These are phyloP conservation scores for Boletus eberwhitei DNA, from an alignment of 768 basidiomycete genomes.

Conservation along the genomic window DNA sequence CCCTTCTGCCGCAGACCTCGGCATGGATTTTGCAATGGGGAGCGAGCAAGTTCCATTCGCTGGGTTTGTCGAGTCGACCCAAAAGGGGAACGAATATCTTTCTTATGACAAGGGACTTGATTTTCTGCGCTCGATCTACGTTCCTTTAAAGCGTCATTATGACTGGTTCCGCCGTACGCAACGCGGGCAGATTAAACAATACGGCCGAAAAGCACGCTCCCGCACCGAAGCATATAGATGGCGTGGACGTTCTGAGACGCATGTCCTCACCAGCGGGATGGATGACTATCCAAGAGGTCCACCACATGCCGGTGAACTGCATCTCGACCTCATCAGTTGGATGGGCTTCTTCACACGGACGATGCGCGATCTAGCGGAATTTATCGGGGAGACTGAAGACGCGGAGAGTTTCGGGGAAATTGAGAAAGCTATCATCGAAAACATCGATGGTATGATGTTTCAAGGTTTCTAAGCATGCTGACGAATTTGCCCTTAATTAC, in stretches of 20 bases:
- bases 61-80: conserved; percentile 13
- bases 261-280: conserved; percentile 92
- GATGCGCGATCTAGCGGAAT: conserved; percentile 87
- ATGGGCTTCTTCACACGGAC: conserved; percentile 95
- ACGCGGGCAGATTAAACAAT: conserved; percentile 90
- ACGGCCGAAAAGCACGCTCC: conserved; percentile 79
- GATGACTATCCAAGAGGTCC: conserved; percentile 94
- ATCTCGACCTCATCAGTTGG: conserved; percentile 92
- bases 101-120: conserved; percentile 58
- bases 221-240: conserved; percentile 89
- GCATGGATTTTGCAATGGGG: conserved; percentile 56
- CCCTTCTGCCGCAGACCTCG: conserved; percentile 59
- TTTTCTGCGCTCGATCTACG: conserved; percentile 80
- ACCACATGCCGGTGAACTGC: conserved; percentile 88
- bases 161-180: conserved; percentile 96
- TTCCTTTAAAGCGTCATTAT: conserved; percentile 84
- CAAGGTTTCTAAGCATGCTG: not conserved
- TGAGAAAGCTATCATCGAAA: conserved; percentile 76
- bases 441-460: conserved; percentile 69
- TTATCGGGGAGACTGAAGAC: conserved; percentile 84
- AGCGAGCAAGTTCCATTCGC: conserved; percentile 51
- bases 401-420: conserved; percentile 70
- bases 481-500: not conserved
- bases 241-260: conserved; percentile 82
- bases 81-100: conserved; percentile 47